These are phyloP conservation scores for Xylaria sp. DNA, from an alignment of 2,329 filamentous ascomycete species.

Conservation along the genomic window DNA sequence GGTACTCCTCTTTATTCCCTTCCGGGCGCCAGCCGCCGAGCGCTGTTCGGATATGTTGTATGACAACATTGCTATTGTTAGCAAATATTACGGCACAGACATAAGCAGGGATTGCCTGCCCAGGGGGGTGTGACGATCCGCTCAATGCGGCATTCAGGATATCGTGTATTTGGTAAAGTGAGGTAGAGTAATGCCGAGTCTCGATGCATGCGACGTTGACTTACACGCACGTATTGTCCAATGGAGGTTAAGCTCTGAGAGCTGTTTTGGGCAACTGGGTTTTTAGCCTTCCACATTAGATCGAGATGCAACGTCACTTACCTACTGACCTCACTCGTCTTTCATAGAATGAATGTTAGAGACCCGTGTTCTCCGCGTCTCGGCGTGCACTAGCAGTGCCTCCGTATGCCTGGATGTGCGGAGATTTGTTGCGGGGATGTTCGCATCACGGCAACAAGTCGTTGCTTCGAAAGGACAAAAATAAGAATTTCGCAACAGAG, in stretches of 20 bases:
- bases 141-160: neutral
- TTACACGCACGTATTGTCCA: conserved; percentile 1
- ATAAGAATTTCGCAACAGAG: neutral
- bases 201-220: conserved; percentile 17
- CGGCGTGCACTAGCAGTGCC: neutral
- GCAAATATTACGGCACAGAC: neutral
- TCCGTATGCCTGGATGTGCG: neutral
- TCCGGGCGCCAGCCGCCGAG: neutral
- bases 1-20: neutral
- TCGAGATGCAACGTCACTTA: conserved; percentile 8
- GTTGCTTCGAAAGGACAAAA: neutral
- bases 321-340: neutral
- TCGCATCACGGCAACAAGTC: neutral
- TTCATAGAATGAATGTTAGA: too few species aligned
- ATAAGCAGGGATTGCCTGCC: neutral
- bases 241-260: neutral
- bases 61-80: conserved; percentile 14
- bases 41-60: conserved; percentile 10
- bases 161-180: neutral
- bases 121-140: neutral
- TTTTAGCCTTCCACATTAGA: neutral
- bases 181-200: neutral
- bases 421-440: neutral
- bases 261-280: neutral
- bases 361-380: neutral